A percentile compares a stretch with the other conserved stretches of the same genome.
phyloP scores from a whole-genome alignment of 768 basidiomycete species.

The Agaricus sinodeliciosus region DNA sequence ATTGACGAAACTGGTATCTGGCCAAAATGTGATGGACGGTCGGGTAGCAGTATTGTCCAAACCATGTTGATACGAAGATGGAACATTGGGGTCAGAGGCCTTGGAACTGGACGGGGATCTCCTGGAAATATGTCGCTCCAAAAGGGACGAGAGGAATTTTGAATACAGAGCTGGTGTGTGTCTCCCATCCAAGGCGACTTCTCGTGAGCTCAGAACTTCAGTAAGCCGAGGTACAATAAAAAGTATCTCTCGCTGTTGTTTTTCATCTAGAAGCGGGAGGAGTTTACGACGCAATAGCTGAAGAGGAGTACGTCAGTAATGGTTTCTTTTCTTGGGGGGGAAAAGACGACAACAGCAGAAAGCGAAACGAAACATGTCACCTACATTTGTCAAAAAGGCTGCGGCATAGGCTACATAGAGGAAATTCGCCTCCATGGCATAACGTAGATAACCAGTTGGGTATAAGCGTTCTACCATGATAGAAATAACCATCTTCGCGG shows the following conservation, averaged over 20 bases:
- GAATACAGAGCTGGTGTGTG: conserved; percentile 55
- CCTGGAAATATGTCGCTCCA: conserved; percentile 18
- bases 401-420: conserved; percentile 52
- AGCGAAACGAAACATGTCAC: conserved; percentile 11
- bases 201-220: conserved; percentile 37
- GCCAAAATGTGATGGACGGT: conserved; percentile 34
- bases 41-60: conserved; percentile 21
- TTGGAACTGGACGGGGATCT: not conserved
- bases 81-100: not conserved
- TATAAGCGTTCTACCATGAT: conserved; percentile 45
- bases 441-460: conserved; percentile 48
- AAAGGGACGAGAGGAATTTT: conserved; percentile 44
- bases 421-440: conserved; percentile 47
- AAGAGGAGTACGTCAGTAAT: not conserved
- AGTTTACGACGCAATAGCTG: conserved; percentile 49
- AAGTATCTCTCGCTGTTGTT: conserved; percentile 34
- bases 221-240: conserved; percentile 36
- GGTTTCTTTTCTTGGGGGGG: no score
- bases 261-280: conserved; percentile 32
- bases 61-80: not conserved
- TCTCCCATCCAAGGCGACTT: conserved; percentile 46
- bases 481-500: conserved; percentile 51
- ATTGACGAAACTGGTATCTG: conserved; percentile 26
- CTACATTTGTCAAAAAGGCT: conserved; percentile 55
- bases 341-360: no score